These are phyloP conservation scores for Rehmannia glutinosa DNA, from an alignment of 257 asterid genomes.

Conservation along the genomic window DNA sequence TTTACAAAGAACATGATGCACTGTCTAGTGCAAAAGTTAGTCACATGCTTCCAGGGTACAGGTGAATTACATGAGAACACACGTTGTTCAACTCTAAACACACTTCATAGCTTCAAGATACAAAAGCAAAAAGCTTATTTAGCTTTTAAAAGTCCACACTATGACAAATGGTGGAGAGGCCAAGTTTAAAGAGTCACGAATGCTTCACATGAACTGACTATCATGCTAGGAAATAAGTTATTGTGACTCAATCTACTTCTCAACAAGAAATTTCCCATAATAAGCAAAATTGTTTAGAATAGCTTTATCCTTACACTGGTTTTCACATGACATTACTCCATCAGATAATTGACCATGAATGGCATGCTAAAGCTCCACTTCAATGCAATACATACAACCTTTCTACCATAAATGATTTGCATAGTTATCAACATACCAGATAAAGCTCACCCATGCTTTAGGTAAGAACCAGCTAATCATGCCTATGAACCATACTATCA, in stretches of 20 bases:
- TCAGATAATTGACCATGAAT: not conserved
- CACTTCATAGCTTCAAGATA: not conserved
- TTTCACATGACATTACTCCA: too few relatives aligned
- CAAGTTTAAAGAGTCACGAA: not conserved
- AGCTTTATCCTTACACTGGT: too few relatives aligned
- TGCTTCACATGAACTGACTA: not conserved
- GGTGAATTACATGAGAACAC: not conserved
- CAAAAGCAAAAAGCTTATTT: not conserved
- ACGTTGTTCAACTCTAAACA: not conserved
- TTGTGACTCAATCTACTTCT: too few relatives aligned
- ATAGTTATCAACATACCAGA: slow-evolving; percentile 6
- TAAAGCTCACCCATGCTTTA: not conserved
- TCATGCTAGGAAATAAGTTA: too few relatives aligned
- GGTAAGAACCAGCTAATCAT: too few relatives aligned
- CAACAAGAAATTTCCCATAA: not conserved
- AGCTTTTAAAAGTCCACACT: not conserved
- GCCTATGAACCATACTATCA: not conserved
- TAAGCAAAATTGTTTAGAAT: not conserved
- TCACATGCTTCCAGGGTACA: too few relatives aligned
- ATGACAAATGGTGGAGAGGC: not conserved
- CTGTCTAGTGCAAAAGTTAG: not conserved
- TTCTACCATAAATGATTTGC: not conserved
- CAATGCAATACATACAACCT: not conserved
- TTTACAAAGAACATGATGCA: not conserved
- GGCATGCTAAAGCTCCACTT: not conserved